Evolutionary conservation across 2,329 filamentous ascomycete species (phyloP), one percentile per base, ranked within the genome.

Genomic region (Colletotrichum sp.): DNA sequence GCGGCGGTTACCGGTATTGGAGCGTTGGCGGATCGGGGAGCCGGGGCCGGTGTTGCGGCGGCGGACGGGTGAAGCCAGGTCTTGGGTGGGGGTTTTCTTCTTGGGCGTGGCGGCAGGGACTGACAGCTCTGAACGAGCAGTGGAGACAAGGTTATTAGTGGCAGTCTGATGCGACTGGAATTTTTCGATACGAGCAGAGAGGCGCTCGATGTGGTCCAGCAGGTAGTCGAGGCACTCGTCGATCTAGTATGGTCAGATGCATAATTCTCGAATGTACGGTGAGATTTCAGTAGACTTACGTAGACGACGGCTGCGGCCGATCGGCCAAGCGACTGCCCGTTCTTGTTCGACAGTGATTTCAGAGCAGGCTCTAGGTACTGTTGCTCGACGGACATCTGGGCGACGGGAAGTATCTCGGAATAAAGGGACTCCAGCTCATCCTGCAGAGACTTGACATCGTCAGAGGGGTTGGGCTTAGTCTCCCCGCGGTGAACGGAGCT

Each of bases 341-440:
- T 87, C 71, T 84, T 87, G 4, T 85, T 82, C 8, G 87, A 83
- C 6, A 89, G 81, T 1, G 86, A 84, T 71, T 85, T 84, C 7
- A 91, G 83, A 2, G 93, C 91, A 0, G 93, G 93, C 75, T 91
- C 89, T 7, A 93, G 86, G 78, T 93, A 89, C 80, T 94, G 92
- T 79, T 93, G 90, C 78, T 95, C 92, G 1, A 93, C 88, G 0
- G 93, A 91, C 91, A 95, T 95, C 77, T 94, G 91, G 8, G 93
- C 90, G 3, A 95, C 92, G 0, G 93, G 91, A 1, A 93, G 85
- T 55, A 95, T 92, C 80, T 95, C 94, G 0, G 92, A 87, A 79
- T 94, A 93, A 5, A 95, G 86, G 6, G 92, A 94, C 78, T 94
- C 92, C 1, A 95, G 86, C 80, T 95, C 93, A 36, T 90, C 89